phyloP scores from a whole-genome alignment of 2,329 filamentous ascomycete genomes.

The Xylariaceae sp. region DNA sequence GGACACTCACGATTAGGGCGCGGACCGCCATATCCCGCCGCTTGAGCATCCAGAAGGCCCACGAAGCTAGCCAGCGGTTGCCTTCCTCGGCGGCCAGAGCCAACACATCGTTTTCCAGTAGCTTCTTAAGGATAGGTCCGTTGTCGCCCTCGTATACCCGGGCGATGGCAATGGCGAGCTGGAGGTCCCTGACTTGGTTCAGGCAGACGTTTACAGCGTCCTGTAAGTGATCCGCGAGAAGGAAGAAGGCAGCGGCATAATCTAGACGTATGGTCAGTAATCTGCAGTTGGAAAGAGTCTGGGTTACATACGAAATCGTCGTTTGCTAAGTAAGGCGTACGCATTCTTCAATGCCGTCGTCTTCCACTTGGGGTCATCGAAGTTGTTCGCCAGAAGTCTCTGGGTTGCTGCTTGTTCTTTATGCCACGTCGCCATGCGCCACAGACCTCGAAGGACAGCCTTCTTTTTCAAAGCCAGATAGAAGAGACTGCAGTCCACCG shows the following conservation, averaged over 20 bases:
- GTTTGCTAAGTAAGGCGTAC: slow-evolving; percentile 89
- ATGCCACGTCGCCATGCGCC: slow-evolving; percentile 92
- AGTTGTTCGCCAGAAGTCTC: slow-evolving; percentile 85
- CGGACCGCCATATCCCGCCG: slow-evolving; percentile 83
- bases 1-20: slow-evolving; percentile 69
- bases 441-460: slow-evolving; percentile 83
- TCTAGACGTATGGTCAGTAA: slow-evolving; percentile 59
- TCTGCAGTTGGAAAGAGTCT: neutral
- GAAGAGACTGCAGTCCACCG: slow-evolving; percentile 86
- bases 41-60: slow-evolving; percentile 92
- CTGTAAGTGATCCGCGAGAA: slow-evolving; percentile 81
- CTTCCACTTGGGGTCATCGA: slow-evolving; percentile 82
- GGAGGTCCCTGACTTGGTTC: slow-evolving; percentile 84
- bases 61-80: slow-evolving; percentile 91
- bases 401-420: slow-evolving; percentile 81
- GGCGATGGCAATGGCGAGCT: slow-evolving; percentile 85
- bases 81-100: slow-evolving; percentile 76
- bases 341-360: slow-evolving; percentile 94
- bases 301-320: slow-evolving; percentile 70
- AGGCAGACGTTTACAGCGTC: slow-evolving; percentile 87
- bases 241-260: slow-evolving; percentile 94
- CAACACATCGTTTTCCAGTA: slow-evolving; percentile 81
- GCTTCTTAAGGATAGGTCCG: slow-evolving; percentile 69
- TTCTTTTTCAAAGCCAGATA: slow-evolving; percentile 94
- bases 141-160: slow-evolving; percentile 87